These are phyloP conservation scores for Phaeotremella fagi DNA, from an alignment of 768 basidiomycete species.

Conservation along the genomic window DNA sequence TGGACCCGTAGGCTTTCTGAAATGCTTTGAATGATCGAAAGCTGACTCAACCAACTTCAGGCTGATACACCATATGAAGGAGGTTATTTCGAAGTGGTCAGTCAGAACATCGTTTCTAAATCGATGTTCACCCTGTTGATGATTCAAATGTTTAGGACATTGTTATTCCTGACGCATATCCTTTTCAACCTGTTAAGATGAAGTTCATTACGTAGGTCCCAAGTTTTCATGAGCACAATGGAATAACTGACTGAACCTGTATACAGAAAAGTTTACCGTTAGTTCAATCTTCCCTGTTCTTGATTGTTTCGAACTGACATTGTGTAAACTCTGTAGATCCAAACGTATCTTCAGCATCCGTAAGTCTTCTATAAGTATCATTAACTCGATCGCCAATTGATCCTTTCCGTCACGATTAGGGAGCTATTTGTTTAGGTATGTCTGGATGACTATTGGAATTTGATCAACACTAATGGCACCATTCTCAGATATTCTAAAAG, in stretches of 20 bases:
- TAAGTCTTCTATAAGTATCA: slow-evolving; percentile 22
- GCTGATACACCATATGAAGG: slow-evolving; percentile 88
- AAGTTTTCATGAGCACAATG: not conserved
- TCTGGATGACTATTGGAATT: not conserved
- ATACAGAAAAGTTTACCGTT: slow-evolving; percentile 66
- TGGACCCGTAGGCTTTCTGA: slow-evolving; percentile 58
- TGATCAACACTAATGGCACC: not conserved
- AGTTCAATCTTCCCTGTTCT: slow-evolving; percentile 1
- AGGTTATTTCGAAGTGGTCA: slow-evolving; percentile 82
- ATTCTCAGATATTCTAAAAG: slow-evolving; percentile 55
- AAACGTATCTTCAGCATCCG: slow-evolving; percentile 83
- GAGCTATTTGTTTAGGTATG: slow-evolving; percentile 90
- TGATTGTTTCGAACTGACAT: not conserved
- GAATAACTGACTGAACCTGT: not conserved
- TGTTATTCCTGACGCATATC: slow-evolving; percentile 72
- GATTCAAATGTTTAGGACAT: slow-evolving; percentile 62
- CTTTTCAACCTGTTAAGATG: slow-evolving; percentile 87
- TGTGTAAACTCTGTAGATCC: slow-evolving; percentile 54
- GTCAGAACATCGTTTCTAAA: slow-evolving; percentile 43
- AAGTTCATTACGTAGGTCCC: slow-evolving; percentile 81
- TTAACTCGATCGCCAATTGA: not conserved
- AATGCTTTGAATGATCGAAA: not conserved
- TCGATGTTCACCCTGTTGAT: not conserved
- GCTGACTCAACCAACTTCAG: slow-evolving; percentile 8
- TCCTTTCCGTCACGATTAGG: slow-evolving; percentile 48